Evolutionary conservation across 2,329 filamentous ascomycete species (phyloP).

Genomic region (Alternaria arbusti): DNA sequence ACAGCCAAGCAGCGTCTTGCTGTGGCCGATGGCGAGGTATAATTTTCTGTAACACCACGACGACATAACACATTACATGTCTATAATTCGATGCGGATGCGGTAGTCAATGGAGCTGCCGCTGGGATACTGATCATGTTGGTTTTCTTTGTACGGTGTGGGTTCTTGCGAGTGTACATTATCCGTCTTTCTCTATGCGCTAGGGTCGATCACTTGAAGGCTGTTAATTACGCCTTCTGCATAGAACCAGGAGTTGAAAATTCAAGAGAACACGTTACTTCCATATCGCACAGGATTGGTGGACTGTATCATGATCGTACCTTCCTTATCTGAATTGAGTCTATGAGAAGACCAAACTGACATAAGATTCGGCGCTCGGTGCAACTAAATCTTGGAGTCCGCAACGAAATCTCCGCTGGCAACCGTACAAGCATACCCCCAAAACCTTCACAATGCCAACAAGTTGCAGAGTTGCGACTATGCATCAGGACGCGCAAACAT

Average conservation of each 20-base stretch:
- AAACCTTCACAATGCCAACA: neutral
- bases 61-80: conserved; percentile 13
- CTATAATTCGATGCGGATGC: conserved; percentile 10
- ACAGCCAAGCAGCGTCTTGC: conserved; percentile 58
- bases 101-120: neutral
- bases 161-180: conserved; percentile 24
- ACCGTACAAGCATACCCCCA: neutral
- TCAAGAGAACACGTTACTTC: conserved; percentile 10
- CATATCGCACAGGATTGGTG: neutral
- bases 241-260: conserved; percentile 21
- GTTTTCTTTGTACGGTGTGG: conserved; percentile 3
- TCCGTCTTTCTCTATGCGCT: conserved; percentile 9
- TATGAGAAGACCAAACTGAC: neutral
- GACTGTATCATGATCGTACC: neutral
- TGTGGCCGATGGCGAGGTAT: conserved; percentile 54
- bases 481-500: neutral
- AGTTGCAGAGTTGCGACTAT: neutral
- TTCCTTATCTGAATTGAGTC: neutral
- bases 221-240: conserved; percentile 10
- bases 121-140: neutral
- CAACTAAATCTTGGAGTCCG: neutral
- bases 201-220: conserved; percentile 5
- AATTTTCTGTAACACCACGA: conserved; percentile 17
- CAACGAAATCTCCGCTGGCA: neutral
- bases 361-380: conserved; percentile 2